Percentiles rank a stretch among this genome's conserved stretches.
phyloP scores from a whole-genome alignment of 768 basidiomycete species.

The Rhizopogon roseolus region DNA sequence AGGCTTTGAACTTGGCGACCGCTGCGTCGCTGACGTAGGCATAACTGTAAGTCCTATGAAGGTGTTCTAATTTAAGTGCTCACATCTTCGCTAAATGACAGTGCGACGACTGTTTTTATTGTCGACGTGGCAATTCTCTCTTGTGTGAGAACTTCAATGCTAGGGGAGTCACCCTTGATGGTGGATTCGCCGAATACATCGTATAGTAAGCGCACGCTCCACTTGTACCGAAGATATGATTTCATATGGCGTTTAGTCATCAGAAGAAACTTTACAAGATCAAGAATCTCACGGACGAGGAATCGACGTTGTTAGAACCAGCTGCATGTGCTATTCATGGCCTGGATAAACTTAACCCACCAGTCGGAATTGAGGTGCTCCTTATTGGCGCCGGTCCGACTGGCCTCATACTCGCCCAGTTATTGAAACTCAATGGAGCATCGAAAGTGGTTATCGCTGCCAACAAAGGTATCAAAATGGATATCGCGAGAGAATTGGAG shows the following conservation, averaged over 20 bases:
- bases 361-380: constrained; percentile 81
- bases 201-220: constrained; percentile 52
- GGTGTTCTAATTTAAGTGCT: background rate
- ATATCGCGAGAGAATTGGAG: constrained; percentile 74
- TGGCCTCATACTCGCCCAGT: constrained; percentile 84
- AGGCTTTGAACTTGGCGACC: constrained; percentile 73
- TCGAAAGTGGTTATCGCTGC: constrained; percentile 77
- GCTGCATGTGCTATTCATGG: constrained; percentile 91
- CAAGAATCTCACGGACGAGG: constrained; percentile 81
- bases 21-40: constrained; percentile 80
- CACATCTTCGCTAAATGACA: constrained; percentile 20
- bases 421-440: constrained; percentile 85
- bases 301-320: constrained; percentile 84
- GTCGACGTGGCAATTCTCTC: constrained; percentile 76
- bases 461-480: constrained; percentile 89
- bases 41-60: constrained; percentile 45
- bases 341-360: constrained; percentile 79
- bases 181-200: constrained; percentile 89
- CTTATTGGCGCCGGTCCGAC: constrained; percentile 90
- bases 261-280: constrained; percentile 84
- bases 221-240: background rate
- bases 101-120: constrained; percentile 87
- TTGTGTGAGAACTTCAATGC: constrained; percentile 84
- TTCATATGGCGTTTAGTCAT: constrained; percentile 32
- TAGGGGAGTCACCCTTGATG: constrained; percentile 74